Conservation (phyloP, 352 stramenopile species). For the Pythium aquatile region DNA sequence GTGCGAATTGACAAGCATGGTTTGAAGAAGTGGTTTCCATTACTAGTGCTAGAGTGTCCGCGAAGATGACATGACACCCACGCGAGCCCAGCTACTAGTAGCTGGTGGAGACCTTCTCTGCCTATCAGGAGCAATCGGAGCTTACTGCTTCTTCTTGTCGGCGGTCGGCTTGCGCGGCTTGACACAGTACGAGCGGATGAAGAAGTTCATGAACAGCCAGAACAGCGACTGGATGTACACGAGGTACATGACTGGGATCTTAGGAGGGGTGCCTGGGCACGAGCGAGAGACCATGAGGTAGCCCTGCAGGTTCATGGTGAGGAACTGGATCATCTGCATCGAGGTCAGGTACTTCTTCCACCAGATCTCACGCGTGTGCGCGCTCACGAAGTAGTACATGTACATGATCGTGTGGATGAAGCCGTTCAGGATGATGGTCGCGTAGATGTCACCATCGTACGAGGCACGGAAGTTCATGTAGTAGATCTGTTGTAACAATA, state of each 20-base stretch:
- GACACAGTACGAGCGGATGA: slow-evolving; percentile 75
- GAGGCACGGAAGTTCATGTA: slow-evolving; percentile 89
- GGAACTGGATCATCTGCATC: slow-evolving; percentile 93
- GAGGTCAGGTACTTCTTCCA: slow-evolving; percentile 94
- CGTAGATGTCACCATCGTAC: slow-evolving; percentile 94
- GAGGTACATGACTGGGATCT: slow-evolving; percentile 82
- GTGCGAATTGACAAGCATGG: too few species aligned
- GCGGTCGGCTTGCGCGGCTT: too few species aligned
- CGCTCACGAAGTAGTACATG: slow-evolving; percentile 96
- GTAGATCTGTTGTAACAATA: slow-evolving; percentile 61
- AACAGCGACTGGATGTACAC: slow-evolving; percentile 95
- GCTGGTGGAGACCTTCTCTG: too few species aligned
- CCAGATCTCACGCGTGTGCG: slow-evolving; percentile 94
- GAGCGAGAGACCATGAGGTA: slow-evolving; percentile 61
- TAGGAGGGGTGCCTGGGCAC: slow-evolving; percentile 53
- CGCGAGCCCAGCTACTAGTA: too few species aligned
- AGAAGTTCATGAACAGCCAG: slow-evolving; percentile 94
- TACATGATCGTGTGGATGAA: slow-evolving; percentile 98
- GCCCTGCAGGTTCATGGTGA: slow-evolving; percentile 54
- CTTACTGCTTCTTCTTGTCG: too few species aligned
- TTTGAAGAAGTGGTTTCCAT: too few species aligned
- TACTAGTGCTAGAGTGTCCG: too few species aligned
- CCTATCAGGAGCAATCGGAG: too few species aligned
- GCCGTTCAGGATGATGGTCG: slow-evolving; percentile 93
- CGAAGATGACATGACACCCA: too few species aligned